A percentile compares a stretch with the other conserved stretches of the same genome.
Conservation (phyloP, 2,329 filamentous ascomycete species). For the Fusarium torreyae region DNA sequence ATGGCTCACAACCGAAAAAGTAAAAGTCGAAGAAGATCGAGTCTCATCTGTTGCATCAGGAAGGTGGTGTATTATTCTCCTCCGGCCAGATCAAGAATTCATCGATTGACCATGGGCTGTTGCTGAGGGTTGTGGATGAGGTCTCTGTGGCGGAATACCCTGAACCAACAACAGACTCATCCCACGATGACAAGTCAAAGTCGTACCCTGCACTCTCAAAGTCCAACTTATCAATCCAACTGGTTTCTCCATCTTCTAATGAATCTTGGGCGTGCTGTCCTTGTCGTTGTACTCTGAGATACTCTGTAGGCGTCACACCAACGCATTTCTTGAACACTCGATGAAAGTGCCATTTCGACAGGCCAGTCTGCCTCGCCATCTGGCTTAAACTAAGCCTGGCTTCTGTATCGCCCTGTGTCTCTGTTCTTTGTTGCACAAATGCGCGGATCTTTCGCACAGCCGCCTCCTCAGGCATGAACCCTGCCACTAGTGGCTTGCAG, state of each 20-base stretch:
- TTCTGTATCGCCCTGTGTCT: constrained; percentile 27
- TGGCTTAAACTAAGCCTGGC: constrained; percentile 58
- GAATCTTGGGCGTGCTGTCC: constrained; percentile 11
- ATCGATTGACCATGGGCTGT: constrained; percentile 44
- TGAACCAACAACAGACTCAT: constrained; percentile 26
- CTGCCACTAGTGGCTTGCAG: constrained; percentile 63
- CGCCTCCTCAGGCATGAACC: constrained; percentile 59
- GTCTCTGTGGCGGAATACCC: constrained; percentile 23
- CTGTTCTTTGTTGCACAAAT: constrained; percentile 52
- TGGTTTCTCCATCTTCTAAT: constrained; percentile 8
- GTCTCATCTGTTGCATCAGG: not conserved
- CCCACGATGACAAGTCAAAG: constrained; percentile 40
- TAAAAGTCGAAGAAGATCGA: too few relatives aligned
- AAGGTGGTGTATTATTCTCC: not conserved
- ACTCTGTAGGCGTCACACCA: constrained; percentile 63
- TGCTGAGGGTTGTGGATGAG: constrained; percentile 20
- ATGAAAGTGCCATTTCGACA: constrained; percentile 72
- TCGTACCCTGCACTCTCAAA: constrained; percentile 12
- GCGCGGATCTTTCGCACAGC: constrained; percentile 60
- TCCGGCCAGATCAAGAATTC: constrained; percentile 46
- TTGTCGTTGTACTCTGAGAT: constrained; percentile 46
- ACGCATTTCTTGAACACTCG: constrained; percentile 70
- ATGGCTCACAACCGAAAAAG: not conserved
- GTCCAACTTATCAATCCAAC: constrained; percentile 34
- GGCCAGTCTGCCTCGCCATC: constrained; percentile 65